These are phyloP conservation scores for Cenchrus fungigraminus DNA, from an alignment of 176 grass and related monocot species.

Conservation along the genomic window DNA sequence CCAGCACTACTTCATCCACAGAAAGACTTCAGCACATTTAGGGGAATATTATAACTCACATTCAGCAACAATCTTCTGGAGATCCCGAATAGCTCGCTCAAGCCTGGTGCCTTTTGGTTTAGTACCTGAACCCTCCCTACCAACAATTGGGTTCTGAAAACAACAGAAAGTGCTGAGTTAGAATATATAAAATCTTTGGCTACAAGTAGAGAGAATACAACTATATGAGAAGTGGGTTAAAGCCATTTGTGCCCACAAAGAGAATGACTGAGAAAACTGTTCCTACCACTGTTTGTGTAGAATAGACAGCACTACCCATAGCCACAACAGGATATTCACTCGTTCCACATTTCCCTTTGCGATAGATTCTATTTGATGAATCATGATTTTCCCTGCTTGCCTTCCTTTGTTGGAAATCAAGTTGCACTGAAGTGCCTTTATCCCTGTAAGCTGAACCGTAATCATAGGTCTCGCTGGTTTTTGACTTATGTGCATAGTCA, in stretches of 20 bases:
- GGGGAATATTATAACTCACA: conserved; percentile 60
- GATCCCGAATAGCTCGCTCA: conserved; percentile 91
- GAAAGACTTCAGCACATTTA: conserved; percentile 32
- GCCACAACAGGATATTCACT: conserved; percentile 59
- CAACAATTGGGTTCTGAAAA: conserved; percentile 57
- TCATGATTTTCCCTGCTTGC: conserved; percentile 58
- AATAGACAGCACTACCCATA: conserved; percentile 54
- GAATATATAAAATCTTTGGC: background rate
- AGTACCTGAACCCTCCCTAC: conserved; percentile 73
- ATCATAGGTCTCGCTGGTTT: conserved; percentile 58
- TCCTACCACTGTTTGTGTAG: conserved; percentile 66
- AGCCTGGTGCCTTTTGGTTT: conserved; percentile 96
- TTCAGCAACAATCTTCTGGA: conserved; percentile 85
- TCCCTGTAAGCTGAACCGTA: conserved; percentile 56
- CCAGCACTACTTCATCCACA: conserved; percentile 18
- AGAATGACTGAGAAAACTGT: conserved; percentile 13
- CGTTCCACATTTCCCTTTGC: conserved; percentile 60
- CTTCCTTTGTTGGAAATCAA: conserved; percentile 74
- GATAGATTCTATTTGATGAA: conserved; percentile 48
- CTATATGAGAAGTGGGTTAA: conserved; percentile 7
- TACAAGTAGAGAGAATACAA: background rate
- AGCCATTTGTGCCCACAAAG: background rate
- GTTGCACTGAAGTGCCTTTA: conserved; percentile 61
- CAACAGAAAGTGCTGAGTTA: conserved; percentile 34
- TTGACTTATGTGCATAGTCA: conserved; percentile 55